A percentile compares a stretch with the other conserved stretches of the same genome.
These are phyloP conservation scores for Sporothrix brunneoviolacea DNA, from an alignment of 2,329 filamentous ascomycete genomes.

Conservation along the genomic window DNA sequence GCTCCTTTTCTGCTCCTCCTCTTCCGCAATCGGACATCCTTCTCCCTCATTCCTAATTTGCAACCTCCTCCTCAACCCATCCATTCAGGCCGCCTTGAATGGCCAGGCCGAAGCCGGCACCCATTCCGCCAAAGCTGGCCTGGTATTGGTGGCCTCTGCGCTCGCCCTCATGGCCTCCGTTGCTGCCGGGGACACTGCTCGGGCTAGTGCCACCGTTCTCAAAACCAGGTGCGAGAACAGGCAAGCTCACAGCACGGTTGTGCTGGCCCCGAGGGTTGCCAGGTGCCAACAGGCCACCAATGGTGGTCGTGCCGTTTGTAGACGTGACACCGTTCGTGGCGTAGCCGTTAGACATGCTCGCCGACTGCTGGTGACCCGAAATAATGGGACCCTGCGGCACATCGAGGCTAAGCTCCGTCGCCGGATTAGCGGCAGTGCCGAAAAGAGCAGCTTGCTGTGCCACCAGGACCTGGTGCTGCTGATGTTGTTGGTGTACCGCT, in stretches of 20 bases:
- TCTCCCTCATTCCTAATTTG: no score
- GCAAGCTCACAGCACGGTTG: conserved; percentile 83
- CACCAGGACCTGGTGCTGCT: conserved; percentile 64
- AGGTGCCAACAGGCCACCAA: conserved; percentile 71
- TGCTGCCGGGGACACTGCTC: conserved; percentile 39
- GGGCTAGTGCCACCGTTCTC: conserved; percentile 53
- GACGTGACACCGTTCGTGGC: conserved; percentile 38
- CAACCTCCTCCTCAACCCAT: conserved; percentile 62
- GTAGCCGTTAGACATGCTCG: conserved; percentile 60
- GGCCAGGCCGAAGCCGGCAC: conserved; percentile 50
- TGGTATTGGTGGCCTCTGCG: conserved; percentile 62
- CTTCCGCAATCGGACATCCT: background rate
- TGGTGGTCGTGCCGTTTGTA: conserved; percentile 57
- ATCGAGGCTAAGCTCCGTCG: conserved; percentile 51
- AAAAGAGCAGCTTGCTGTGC: conserved; percentile 78
- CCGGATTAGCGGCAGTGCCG: conserved; percentile 59
- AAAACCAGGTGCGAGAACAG: conserved; percentile 59
- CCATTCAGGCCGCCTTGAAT: conserved; percentile 59
- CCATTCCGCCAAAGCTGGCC: conserved; percentile 54
- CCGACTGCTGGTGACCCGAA: conserved; percentile 58
- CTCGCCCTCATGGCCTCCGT: conserved; percentile 40
- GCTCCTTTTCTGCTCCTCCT: background rate
- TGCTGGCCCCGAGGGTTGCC: conserved; percentile 55
- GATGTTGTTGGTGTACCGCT: conserved; percentile 65
- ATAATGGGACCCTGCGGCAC: conserved; percentile 52